A percentile compares a stretch with the other conserved stretches of the same genome.
Evolutionary conservation across 805 yeast species (phyloP).

Genomic region (Starmera dryadoides): DNA sequence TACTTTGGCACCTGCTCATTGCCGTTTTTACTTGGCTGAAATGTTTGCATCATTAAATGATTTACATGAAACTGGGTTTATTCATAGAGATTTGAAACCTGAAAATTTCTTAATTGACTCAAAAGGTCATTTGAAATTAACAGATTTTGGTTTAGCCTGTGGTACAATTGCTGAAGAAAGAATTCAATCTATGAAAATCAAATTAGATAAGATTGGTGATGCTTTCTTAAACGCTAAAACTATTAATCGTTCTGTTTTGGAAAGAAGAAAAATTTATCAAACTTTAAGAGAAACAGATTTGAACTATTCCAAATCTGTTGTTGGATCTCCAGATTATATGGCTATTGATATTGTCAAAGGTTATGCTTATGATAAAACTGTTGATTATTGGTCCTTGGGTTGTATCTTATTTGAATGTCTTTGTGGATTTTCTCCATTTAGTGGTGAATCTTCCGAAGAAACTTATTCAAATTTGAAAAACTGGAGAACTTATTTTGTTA

Average conservation of each 20-base stretch:
- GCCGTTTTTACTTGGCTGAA: conserved; percentile 89
- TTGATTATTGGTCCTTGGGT: conserved; percentile 98
- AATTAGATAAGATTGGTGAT: conserved; percentile 65
- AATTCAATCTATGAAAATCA: conserved; percentile 83
- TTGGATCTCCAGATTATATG: conserved; percentile 99
- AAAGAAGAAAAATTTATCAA: conserved; percentile 82
- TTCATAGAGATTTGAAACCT: conserved; percentile 95
- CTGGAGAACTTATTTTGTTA: conserved; percentile 81
- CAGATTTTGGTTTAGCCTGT: conserved; percentile 96
- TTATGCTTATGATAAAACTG: conserved; percentile 86
- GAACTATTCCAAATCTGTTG: conserved; percentile 89
- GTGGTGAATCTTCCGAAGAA: conserved; percentile 90
- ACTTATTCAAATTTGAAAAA: conserved; percentile 89
- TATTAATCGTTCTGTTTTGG: conserved; percentile 63
- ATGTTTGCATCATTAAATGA: conserved; percentile 96
- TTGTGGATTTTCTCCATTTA: conserved; percentile 95
- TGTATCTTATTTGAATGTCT: conserved; percentile 95
- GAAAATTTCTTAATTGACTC: conserved; percentile 88
- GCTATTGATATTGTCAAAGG: conserved; percentile 91
- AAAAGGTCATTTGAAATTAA: conserved; percentile 85
- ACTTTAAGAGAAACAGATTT: conserved; percentile 68
- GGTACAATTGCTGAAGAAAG: conserved; percentile 91
- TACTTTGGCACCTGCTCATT: conserved; percentile 86
- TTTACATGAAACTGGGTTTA: conserved; percentile 88
- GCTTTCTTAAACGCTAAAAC: conserved; percentile 48